Evolutionary conservation across 2,329 filamentous ascomycete species (phyloP).

Genomic region (Exophiala xenobiotica): DNA sequence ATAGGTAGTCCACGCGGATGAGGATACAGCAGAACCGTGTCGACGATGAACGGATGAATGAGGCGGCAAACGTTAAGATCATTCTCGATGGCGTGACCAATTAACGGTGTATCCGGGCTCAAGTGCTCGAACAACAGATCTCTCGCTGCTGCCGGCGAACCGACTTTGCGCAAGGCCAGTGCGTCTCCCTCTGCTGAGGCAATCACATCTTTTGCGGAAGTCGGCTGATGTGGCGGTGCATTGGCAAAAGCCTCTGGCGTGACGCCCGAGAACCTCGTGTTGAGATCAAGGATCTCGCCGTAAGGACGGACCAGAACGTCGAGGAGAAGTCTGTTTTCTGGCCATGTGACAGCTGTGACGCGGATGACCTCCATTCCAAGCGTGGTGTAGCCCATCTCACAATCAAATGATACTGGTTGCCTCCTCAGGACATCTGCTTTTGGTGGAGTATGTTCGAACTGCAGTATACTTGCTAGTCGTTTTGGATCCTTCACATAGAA

Average conservation of each 20-base stretch:
- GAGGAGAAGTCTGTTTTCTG: slow-evolving; percentile 68
- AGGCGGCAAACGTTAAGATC: slow-evolving; percentile 84
- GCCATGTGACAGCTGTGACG: slow-evolving; percentile 86
- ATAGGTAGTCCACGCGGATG: slow-evolving; percentile 74
- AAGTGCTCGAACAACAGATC: slow-evolving; percentile 74
- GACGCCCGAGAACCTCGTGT: slow-evolving; percentile 88
- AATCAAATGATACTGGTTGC: slow-evolving; percentile 73
- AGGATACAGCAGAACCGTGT: slow-evolving; percentile 81
- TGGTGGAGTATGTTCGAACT: slow-evolving; percentile 74
- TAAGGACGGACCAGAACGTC: slow-evolving; percentile 83
- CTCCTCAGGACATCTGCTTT: slow-evolving; percentile 43
- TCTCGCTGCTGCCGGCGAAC: slow-evolving; percentile 72
- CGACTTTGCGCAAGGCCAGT: slow-evolving; percentile 67
- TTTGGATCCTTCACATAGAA: slow-evolving; percentile 79
- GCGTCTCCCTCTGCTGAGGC: slow-evolving; percentile 21
- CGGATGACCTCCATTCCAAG: slow-evolving; percentile 85
- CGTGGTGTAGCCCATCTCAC: slow-evolving; percentile 96
- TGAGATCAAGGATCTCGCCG: slow-evolving; percentile 83
- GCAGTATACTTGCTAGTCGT: slow-evolving; percentile 72
- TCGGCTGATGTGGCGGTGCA: slow-evolving; percentile 57
- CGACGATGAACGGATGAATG: slow-evolving; percentile 79
- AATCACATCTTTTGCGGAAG: not conserved
- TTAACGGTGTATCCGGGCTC: slow-evolving; percentile 73
- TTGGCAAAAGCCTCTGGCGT: slow-evolving; percentile 71
- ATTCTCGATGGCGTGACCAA: slow-evolving; percentile 94